Evolutionary conservation across 352 stramenopile genomes (phyloP).

Genomic region (Globisporangium mamillatum): DNA sequence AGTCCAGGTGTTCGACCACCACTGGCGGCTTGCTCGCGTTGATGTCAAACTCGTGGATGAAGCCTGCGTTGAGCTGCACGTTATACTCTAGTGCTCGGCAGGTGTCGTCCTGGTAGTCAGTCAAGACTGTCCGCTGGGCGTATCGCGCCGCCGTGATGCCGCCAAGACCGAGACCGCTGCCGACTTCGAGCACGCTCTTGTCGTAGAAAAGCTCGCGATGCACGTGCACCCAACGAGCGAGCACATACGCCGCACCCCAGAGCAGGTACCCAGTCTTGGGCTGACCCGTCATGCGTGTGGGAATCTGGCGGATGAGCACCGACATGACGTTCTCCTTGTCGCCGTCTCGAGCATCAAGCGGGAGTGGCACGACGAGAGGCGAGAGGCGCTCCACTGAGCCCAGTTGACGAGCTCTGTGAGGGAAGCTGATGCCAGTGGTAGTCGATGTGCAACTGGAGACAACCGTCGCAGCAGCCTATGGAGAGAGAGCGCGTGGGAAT

Average conservation of each 20-base stretch:
- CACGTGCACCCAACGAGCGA: constrained; percentile 79
- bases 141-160: constrained; percentile 78
- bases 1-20: constrained; percentile 63
- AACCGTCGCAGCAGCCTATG: constrained; percentile 58
- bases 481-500: background rate
- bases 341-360: constrained; percentile 56
- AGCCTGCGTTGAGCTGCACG: constrained; percentile 65
- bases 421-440: constrained; percentile 70
- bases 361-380: constrained; percentile 54
- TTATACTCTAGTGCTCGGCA: constrained; percentile 78
- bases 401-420: constrained; percentile 55
- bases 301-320: constrained; percentile 80
- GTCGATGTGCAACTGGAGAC: constrained; percentile 64
- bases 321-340: constrained; percentile 27
- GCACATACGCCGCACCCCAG: constrained; percentile 78
- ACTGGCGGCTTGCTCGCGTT: constrained; percentile 42
- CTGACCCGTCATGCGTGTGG: constrained; percentile 81
- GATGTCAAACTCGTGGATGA: constrained; percentile 65
- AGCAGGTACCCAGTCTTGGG: constrained; percentile 84
- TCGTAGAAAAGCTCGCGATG: constrained; percentile 68
- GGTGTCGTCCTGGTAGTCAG: constrained; percentile 85
- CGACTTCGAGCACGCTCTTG: constrained; percentile 79
- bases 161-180: constrained; percentile 75
- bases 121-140: constrained; percentile 58
- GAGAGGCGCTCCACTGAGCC: constrained; percentile 50